These are phyloP conservation scores for Astrocystis sublimbata DNA, from an alignment of 495 filamentous ascomycete species.

Conservation along the genomic window DNA sequence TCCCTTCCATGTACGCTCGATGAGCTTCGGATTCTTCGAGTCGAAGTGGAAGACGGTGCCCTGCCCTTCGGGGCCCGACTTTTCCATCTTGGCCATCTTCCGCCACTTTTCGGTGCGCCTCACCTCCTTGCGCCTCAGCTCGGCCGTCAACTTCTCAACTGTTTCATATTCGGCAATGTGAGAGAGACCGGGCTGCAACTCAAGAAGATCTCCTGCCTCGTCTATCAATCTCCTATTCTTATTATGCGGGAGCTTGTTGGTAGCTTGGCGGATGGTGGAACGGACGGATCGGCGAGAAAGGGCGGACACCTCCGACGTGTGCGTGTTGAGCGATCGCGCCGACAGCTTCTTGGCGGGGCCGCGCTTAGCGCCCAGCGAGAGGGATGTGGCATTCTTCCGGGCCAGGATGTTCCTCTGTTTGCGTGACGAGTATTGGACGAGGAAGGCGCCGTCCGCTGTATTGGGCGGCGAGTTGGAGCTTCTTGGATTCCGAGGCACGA, in stretches of 20 bases:
- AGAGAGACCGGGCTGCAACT: conserved; percentile 66
- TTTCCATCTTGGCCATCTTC: conserved; percentile 83
- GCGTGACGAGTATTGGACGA: conserved; percentile 36
- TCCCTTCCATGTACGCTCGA: conserved; percentile 94
- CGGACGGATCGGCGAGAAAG: conserved; percentile 57
- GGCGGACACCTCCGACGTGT: conserved; percentile 51
- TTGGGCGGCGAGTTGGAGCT: conserved; percentile 29
- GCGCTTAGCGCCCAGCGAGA: conserved; percentile 36
- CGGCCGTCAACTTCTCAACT: conserved; percentile 56
- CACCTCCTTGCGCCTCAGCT: conserved; percentile 75
- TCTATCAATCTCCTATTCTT: conserved; percentile 72
- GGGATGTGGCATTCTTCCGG: conserved; percentile 40
- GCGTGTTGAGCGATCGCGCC: conserved; percentile 54
- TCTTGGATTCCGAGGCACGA: conserved; percentile 55
- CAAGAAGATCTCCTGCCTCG: conserved; percentile 89
- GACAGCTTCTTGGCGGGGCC: conserved; percentile 51
- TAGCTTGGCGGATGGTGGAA: conserved; percentile 60
- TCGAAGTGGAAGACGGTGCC: conserved; percentile 93
- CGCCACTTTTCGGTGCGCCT: conserved; percentile 91
- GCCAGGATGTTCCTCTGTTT: conserved; percentile 43
- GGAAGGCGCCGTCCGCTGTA: conserved; percentile 34
- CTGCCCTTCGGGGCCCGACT: conserved; percentile 58
- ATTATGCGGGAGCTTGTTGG: conserved; percentile 77
- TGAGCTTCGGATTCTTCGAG: conserved; percentile 76
- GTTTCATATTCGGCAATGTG: conserved; percentile 62